phyloP scores from a whole-genome alignment of 345 rosid genomes.

The Eucalyptus caleyi region DNA sequence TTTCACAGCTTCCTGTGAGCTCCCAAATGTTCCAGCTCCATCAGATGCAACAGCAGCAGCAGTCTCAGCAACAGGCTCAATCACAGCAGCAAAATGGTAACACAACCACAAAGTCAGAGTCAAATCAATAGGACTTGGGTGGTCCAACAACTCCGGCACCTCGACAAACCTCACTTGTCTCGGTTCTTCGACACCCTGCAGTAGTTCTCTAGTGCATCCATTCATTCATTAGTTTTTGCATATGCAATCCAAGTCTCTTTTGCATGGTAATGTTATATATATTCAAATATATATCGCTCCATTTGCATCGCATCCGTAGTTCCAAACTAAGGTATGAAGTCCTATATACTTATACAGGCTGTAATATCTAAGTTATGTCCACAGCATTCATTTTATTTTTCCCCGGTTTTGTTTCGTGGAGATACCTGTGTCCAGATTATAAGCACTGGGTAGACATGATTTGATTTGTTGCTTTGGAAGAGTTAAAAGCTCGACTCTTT shows the following conservation, averaged over 20 bases:
- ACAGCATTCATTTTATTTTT: neutral
- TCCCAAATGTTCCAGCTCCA: constrained; percentile 44
- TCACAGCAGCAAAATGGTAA: constrained; percentile 33
- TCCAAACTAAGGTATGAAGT: neutral
- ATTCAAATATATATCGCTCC: neutral
- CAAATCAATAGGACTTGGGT: constrained; percentile 23
- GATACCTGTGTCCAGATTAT: neutral
- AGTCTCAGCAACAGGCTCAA: constrained; percentile 1
- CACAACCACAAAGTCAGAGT: constrained; percentile 34
- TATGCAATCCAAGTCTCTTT: neutral
- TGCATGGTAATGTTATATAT: neutral
- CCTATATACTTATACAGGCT: neutral
- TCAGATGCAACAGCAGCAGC: constrained; percentile 27
- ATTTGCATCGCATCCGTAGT: neutral
- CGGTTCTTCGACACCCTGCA: neutral
- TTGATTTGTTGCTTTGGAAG: neutral
- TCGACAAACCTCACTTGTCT: neutral
- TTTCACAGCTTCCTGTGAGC: constrained; percentile 20
- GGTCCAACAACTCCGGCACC: neutral
- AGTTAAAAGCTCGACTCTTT: neutral
- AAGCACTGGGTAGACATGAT: neutral
- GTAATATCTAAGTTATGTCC: neutral
- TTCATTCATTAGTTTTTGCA: neutral
- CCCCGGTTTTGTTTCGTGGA: neutral
- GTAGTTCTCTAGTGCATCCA: neutral